Conservation (phyloP, 495 filamentous ascomycete genomes). For the Penicillium antarcticum region DNA sequence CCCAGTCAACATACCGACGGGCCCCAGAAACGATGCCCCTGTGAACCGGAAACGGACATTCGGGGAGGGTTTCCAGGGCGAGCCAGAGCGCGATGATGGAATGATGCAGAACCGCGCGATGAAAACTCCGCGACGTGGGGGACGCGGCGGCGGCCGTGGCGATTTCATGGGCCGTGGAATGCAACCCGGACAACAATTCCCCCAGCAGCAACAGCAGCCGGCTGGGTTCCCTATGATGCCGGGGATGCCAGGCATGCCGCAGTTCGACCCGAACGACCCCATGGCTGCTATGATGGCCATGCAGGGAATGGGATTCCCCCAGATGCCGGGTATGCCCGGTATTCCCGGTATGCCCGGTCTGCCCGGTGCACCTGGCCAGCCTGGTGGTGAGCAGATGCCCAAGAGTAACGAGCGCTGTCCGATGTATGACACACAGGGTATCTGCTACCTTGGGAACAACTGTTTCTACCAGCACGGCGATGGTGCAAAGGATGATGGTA, state of each 20-base stretch:
- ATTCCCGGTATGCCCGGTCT: conserved; percentile 47
- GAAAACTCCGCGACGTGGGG: conserved; percentile 69
- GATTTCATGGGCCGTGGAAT: conserved; percentile 33
- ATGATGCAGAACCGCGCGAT: conserved; percentile 52
- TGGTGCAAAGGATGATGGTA: conserved; percentile 53
- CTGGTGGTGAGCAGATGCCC: conserved; percentile 28
- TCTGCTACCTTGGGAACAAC: conserved; percentile 70
- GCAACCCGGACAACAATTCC: conserved; percentile 23
- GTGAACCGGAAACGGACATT: conserved; percentile 55
- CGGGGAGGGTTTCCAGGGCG: conserved; percentile 55
- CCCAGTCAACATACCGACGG: conserved; percentile 35
- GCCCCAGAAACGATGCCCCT: conserved; percentile 27
- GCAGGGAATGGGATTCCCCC: conserved; percentile 63
- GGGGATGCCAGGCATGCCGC: conserved; percentile 49
- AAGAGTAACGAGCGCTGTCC: conserved; percentile 61
- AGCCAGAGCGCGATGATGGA: conserved; percentile 38
- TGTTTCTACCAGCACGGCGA: conserved; percentile 86
- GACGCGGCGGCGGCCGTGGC: conserved; percentile 55
- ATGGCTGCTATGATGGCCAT: conserved; percentile 69
- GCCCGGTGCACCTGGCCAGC: conserved; percentile 27
- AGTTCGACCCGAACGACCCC: conserved; percentile 62
- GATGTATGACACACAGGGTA: conserved; percentile 87
- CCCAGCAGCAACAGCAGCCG: conserved; percentile 23
- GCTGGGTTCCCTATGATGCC: conserved; percentile 49
- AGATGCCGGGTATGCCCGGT: conserved; percentile 51